Percentiles rank a stretch among this genome's conserved stretches.
These are phyloP conservation scores for Euphorbia peplus DNA, from an alignment of 345 rosid species.

Conservation along the genomic window DNA sequence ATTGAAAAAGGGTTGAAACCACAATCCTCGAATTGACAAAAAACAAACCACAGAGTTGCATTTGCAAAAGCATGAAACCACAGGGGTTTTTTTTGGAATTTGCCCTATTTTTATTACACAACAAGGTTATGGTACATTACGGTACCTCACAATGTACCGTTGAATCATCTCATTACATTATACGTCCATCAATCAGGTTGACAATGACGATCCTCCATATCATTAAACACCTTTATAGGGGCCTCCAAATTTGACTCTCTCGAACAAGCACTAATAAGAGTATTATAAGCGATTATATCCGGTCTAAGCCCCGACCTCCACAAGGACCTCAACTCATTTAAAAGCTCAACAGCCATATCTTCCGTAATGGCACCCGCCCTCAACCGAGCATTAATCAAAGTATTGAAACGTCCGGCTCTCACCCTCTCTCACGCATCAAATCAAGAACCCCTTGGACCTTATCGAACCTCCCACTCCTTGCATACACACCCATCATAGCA, in stretches of 20 bases:
- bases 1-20: no score
- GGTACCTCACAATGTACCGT: no score
- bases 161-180: slow-evolving; percentile 94
- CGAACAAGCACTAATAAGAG: slow-evolving; percentile 89
- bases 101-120: no score
- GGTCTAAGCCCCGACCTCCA: slow-evolving; percentile 73
- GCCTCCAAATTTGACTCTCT: slow-evolving; percentile 72
- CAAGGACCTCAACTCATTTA: slow-evolving; percentile 79
- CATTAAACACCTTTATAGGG: slow-evolving; percentile 61
- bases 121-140: no score
- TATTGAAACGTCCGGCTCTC: slow-evolving; percentile 92
- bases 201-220: slow-evolving; percentile 70
- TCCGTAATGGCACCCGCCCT: slow-evolving; percentile 58
- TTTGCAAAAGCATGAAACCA: no score
- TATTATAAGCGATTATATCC: slow-evolving; percentile 85
- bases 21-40: no score
- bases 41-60: no score
- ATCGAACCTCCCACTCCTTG: slow-evolving; percentile 58
- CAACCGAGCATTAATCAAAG: slow-evolving; percentile 81
- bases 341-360: slow-evolving; percentile 53
- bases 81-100: no score
- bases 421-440: slow-evolving; percentile 71
- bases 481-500: slow-evolving; percentile 95
- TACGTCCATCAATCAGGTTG: slow-evolving; percentile 97
- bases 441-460: slow-evolving; percentile 69